phyloP scores from a whole-genome alignment of 495 filamentous ascomycete species.

The Aspergillus carlsbadensis region DNA sequence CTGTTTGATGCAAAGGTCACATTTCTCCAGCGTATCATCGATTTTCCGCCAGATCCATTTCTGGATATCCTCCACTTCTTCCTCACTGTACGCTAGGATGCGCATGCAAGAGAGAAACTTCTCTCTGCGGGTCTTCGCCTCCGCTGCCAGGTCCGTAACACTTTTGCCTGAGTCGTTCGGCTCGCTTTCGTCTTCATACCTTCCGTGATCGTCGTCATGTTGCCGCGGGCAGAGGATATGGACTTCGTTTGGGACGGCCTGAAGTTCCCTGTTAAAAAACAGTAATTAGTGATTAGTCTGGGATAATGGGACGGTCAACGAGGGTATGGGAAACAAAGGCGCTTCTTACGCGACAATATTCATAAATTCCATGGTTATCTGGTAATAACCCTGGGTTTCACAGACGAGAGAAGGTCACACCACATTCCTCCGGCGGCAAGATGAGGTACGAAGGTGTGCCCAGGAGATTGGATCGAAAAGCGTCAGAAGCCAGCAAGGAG shows the following conservation, averaged over 20 bases:
- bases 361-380: slow-evolving; percentile 42
- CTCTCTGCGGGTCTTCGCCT: slow-evolving; percentile 53
- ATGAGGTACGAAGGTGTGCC: background rate
- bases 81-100: slow-evolving; percentile 64
- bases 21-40: slow-evolving; percentile 59
- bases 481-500: background rate
- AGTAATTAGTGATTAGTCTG: slow-evolving; percentile 2
- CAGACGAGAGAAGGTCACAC: slow-evolving; percentile 11
- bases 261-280: slow-evolving; percentile 35
- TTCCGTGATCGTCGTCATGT: slow-evolving; percentile 46
- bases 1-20: slow-evolving; percentile 75
- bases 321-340: background rate
- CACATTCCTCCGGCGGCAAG: slow-evolving; percentile 15
- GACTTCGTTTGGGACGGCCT: slow-evolving; percentile 42
- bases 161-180: slow-evolving; percentile 31
- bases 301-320: background rate
- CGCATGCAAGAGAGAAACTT: slow-evolving; percentile 62
- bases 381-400: slow-evolving; percentile 10
- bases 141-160: slow-evolving; percentile 38
- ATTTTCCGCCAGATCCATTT: slow-evolving; percentile 56
- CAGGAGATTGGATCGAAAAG: background rate
- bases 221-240: slow-evolving; percentile 53
- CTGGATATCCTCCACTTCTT: slow-evolving; percentile 59
- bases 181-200: slow-evolving; percentile 50
- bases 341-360: slow-evolving; percentile 36